Evolutionary conservation across 208 protist species (phyloP).

Genomic region (Wallacemonas sp.): DNA sequence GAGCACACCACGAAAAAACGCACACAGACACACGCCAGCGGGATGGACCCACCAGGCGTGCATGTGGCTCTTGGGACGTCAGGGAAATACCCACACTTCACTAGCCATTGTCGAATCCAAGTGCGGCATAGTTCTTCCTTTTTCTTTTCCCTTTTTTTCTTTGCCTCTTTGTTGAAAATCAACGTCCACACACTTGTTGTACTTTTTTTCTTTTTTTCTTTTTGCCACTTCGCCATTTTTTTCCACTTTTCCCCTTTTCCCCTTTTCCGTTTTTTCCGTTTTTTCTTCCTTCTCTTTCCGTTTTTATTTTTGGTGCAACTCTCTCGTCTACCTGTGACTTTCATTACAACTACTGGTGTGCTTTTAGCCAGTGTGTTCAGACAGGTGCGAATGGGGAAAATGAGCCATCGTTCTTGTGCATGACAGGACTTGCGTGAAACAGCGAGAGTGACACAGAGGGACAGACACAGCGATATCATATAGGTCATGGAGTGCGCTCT

Average conservation of each 20-base stretch:
- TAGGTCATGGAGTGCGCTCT: neutral
- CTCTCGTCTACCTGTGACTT: neutral
- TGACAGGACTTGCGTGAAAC: neutral
- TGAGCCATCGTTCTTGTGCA: neutral
- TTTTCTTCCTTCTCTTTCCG: conserved; percentile 8
- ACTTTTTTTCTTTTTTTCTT: conserved; percentile 22
- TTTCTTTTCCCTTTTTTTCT: conserved; percentile 15
- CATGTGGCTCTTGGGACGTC: no score
- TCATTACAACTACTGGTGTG: neutral
- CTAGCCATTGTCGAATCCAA: no score
- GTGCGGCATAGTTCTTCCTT: no score
- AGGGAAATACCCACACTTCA: no score
- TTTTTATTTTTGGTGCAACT: conserved; percentile 6
- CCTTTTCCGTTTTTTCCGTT: conserved; percentile 21
- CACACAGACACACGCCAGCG: no score
- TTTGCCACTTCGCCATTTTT: conserved; percentile 11
- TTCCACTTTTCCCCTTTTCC: conserved; percentile 7
- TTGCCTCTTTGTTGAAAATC: neutral
- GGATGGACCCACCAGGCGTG: no score
- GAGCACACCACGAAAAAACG: no score
- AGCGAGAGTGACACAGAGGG: neutral
- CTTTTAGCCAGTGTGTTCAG: conserved; percentile 10
- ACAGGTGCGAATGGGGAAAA: neutral
- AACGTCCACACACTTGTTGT: neutral
- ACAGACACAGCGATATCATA: neutral